A percentile compares a stretch with the other conserved stretches of the same genome.
These are phyloP conservation scores for Aspergillus eucalypticola DNA, from an alignment of 2,329 filamentous ascomycete species.

Conservation along the genomic window DNA sequence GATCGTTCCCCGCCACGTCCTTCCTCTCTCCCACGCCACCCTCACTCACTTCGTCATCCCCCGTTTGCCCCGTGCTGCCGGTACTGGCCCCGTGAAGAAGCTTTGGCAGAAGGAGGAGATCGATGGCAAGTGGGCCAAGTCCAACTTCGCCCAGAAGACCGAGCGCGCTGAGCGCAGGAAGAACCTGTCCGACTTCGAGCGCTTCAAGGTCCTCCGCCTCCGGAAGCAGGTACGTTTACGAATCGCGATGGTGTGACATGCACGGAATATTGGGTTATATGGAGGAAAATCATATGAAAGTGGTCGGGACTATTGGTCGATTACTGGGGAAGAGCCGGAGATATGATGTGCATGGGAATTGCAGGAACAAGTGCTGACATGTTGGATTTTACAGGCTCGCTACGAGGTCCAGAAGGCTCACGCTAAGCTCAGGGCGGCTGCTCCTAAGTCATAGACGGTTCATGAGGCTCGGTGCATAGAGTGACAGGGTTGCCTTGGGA, in stretches of 20 bases:
- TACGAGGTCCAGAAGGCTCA: constrained; percentile 97
- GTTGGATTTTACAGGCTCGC: constrained; percentile 58
- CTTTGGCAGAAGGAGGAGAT: constrained; percentile 89
- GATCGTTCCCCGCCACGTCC: constrained; percentile 81
- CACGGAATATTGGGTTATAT: background rate
- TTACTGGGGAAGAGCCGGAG: background rate
- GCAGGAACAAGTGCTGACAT: constrained; percentile 18
- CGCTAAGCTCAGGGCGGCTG: constrained; percentile 84
- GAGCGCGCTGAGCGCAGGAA: constrained; percentile 82
- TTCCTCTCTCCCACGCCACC: constrained; percentile 78
- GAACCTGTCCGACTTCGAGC: constrained; percentile 95
- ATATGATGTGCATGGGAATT: background rate
- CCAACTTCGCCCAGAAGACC: constrained; percentile 92
- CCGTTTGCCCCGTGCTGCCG: constrained; percentile 81
- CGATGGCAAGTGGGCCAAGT: constrained; percentile 89
- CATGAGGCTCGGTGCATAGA: constrained; percentile 45
- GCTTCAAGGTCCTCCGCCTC: constrained; percentile 99
- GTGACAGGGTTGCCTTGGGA: constrained; percentile 44
- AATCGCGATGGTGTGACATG: constrained; percentile 6
- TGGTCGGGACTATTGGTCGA: background rate
- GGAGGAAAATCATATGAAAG: background rate
- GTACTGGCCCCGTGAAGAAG: constrained; percentile 79
- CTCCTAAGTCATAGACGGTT: constrained; percentile 61
- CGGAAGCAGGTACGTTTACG: constrained; percentile 84
- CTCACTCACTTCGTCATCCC: constrained; percentile 87